Percentiles rank a stretch among this genome's conserved stretches.
These are phyloP conservation scores for Monosporozyma unispora DNA, from an alignment of 805 yeast genomes.

Conservation along the genomic window DNA sequence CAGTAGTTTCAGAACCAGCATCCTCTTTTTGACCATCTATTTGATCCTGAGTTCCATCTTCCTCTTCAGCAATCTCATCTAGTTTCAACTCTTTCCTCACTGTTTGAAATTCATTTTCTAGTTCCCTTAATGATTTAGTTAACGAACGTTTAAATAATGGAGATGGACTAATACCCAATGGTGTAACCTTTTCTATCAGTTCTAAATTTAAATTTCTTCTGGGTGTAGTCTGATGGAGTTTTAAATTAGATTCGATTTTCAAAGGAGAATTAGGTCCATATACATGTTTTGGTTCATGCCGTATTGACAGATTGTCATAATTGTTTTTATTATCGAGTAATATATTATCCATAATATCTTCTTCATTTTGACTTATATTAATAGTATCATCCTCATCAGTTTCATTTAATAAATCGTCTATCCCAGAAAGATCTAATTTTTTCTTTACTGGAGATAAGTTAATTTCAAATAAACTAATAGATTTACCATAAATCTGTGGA, in stretches of 20 bases:
- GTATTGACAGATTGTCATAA: slow-evolving; percentile 1
- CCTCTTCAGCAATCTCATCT: not conserved
- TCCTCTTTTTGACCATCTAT: not conserved
- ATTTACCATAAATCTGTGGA: slow-evolving; percentile 75
- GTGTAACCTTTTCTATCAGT: slow-evolving; percentile 22
- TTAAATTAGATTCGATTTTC: slow-evolving; percentile 12
- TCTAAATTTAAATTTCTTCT: not conserved
- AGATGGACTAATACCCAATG: slow-evolving; percentile 15
- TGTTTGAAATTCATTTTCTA: slow-evolving; percentile 27
- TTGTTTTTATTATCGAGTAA: not conserved
- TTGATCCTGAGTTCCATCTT: not conserved
- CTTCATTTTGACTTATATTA: not conserved
- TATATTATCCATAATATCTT: not conserved
- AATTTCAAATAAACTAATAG: slow-evolving; percentile 63
- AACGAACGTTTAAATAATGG: slow-evolving; percentile 24
- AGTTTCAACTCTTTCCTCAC: slow-evolving; percentile 3
- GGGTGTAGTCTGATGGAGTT: slow-evolving; percentile 1
- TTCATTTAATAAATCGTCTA: slow-evolving; percentile 11
- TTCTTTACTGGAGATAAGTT: slow-evolving; percentile 23
- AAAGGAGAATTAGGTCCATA: slow-evolving; percentile 27
- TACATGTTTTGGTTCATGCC: slow-evolving; percentile 4
- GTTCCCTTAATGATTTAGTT: slow-evolving; percentile 18
- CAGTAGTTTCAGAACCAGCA: not conserved
- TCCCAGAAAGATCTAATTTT: slow-evolving; percentile 1
- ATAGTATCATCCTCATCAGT: slow-evolving; percentile 7